phyloP scores from a whole-genome alignment of 2,329 filamentous ascomycete genomes.

The Penicillium palitans region DNA sequence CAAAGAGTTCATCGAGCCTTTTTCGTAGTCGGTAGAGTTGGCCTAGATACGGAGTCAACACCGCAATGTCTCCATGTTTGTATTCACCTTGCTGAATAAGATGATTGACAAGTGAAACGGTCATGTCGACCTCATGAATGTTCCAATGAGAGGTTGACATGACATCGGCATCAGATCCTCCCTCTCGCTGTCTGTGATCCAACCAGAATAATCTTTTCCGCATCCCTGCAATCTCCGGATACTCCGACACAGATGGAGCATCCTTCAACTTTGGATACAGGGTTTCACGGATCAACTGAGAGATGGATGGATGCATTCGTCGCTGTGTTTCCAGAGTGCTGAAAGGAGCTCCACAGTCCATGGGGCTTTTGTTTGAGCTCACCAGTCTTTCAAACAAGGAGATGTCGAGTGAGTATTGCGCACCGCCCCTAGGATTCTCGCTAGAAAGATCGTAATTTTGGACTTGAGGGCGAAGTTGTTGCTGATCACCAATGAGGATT shows the following conservation, averaged over 20 bases:
- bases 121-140: slow-evolving; percentile 62
- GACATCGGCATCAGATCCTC: slow-evolving; percentile 24
- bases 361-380: slow-evolving; percentile 19
- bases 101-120: slow-evolving; percentile 62
- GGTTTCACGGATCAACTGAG: slow-evolving; percentile 57
- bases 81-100: slow-evolving; percentile 66
- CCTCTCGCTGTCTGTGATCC: slow-evolving; percentile 50
- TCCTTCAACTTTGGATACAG: slow-evolving; percentile 59
- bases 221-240: slow-evolving; percentile 52
- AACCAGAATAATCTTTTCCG: slow-evolving; percentile 54
- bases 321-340: slow-evolving; percentile 58
- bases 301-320: slow-evolving; percentile 65
- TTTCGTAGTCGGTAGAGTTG: slow-evolving; percentile 52
- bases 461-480: slow-evolving; percentile 45
- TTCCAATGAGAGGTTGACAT: slow-evolving; percentile 51
- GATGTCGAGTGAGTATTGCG: slow-evolving; percentile 48
- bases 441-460: slow-evolving; percentile 39
- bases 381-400: slow-evolving; percentile 57
- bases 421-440: slow-evolving; percentile 35
- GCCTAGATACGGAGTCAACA: slow-evolving; percentile 63
- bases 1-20: slow-evolving; percentile 49
- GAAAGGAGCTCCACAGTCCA: slow-evolving; percentile 35
- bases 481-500: slow-evolving; percentile 49
- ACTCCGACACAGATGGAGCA: slow-evolving; percentile 35
- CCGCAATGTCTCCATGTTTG: slow-evolving; percentile 61